phyloP scores from a whole-genome alignment of 139 green algal species.

The Ettlia oleoabundans region DNA sequence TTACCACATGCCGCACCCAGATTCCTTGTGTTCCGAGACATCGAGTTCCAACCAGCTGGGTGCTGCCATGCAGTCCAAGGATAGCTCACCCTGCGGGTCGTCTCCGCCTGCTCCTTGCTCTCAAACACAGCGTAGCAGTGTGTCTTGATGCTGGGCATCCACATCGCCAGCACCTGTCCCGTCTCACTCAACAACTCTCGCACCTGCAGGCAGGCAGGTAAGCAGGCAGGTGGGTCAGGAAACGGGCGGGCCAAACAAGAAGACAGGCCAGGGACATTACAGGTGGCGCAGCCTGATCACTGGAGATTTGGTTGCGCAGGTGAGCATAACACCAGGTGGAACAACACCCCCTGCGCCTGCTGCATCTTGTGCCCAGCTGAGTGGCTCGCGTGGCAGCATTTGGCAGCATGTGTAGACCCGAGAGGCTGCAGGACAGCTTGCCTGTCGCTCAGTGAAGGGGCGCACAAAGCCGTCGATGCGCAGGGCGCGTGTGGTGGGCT shows the following conservation, averaged over 20 bases:
- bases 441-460: slow-evolving; percentile 72
- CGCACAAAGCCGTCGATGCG: slow-evolving; percentile 81
- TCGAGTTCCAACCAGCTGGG: background rate
- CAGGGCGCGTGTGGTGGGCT: slow-evolving; percentile 57
- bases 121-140: slow-evolving; percentile 74
- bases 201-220: slow-evolving; percentile 24
- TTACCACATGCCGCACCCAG: background rate
- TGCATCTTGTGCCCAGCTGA: background rate
- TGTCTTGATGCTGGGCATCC: slow-evolving; percentile 87
- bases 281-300: too few relatives aligned
- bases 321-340: too few relatives aligned
- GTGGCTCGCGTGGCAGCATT: too few relatives aligned
- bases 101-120: slow-evolving; percentile 61
- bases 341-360: too few relatives aligned
- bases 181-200: slow-evolving; percentile 58
- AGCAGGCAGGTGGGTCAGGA: background rate
- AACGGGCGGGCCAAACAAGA: background rate
- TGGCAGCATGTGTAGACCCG: too few relatives aligned
- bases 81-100: slow-evolving; percentile 54
- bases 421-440: background rate
- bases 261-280: too few relatives aligned
- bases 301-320: too few relatives aligned
- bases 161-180: slow-evolving; percentile 70
- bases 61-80: too few relatives aligned
- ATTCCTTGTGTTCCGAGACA: too few relatives aligned